A percentile compares a stretch with the other conserved stretches of the same genome.
Conservation (phyloP, 192 early-diverging fungal genomes). For the Physocladia obscura region DNA sequence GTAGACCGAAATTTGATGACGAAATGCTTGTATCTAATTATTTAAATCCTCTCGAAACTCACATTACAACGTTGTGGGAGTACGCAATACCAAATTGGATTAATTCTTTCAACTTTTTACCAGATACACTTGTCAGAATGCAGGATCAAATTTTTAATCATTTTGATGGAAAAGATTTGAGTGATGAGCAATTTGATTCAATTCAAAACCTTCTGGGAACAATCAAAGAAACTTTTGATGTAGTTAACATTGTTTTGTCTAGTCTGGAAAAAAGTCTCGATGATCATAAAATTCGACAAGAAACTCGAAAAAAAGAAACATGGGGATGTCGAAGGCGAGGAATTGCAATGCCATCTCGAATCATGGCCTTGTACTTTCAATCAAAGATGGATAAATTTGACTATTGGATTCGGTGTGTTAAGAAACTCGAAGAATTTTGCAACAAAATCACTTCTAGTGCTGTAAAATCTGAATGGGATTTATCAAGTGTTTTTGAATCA, state of each 20-base stretch:
- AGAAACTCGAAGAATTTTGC: too few species aligned
- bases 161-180: too few species aligned
- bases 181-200: too few species aligned
- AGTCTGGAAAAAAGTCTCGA: background rate
- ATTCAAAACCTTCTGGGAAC: background rate
- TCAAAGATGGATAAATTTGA: background rate
- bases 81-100: background rate
- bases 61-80: background rate
- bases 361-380: background rate
- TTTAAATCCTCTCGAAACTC: background rate
- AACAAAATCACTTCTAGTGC: too few species aligned
- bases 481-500: too few species aligned
- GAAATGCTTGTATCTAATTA: background rate
- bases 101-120: background rate
- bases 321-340: conserved; percentile 1
- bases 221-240: background rate
- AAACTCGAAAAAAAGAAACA: background rate
- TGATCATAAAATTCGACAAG: background rate
- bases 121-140: too few species aligned
- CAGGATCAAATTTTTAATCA: too few species aligned
- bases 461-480: too few species aligned
- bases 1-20: background rate
- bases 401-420: background rate
- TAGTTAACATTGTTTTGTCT: background rate
- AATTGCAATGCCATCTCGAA: background rate